Evolutionary conservation across 2,329 filamentous ascomycete genomes (phyloP), one percentile per base, ranked within the genome.

Genomic region (Neopestalotiopsis clavispora): DNA sequence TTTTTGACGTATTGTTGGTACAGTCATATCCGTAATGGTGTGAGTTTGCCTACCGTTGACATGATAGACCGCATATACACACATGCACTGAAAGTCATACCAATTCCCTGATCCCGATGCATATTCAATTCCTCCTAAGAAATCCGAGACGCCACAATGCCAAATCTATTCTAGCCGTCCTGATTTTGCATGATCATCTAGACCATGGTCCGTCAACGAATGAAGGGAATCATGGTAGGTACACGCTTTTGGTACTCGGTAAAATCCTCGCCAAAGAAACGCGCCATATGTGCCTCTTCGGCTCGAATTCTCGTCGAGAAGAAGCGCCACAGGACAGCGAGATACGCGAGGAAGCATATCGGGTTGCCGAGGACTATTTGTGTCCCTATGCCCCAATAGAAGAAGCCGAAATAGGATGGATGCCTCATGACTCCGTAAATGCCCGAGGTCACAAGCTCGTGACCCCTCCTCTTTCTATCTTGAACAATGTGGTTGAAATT

Each of bases 321-420:
- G 80, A 99, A 99, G 70, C 83, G 86, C 94, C 94, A 98, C 73
- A 99, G 80, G 17, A 97, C 92, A 7, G 86, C 79, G 0, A 89
- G 81, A 83, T 97, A 98, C 1, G 82, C 92, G 6, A 91, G 73
- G 68, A 97, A 89, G 78, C 94, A 97, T 2, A 97, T 72, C 9
- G 87, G 81, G 80, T 99, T 99, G 20, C 95, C 95, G 72, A 98
- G 85, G 67, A 97, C 89, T 58, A 98, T 77, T 84, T 99, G 96
- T 13, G 95, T 97, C 4, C 96, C 96, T n/a, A 98, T 77, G 0
- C 93, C 94, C 95, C 95, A 99, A 90, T 94, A 98, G 81, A 97
- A 99, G 84, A 98, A 99, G 3, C 95, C 96, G 83, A 98, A 98
- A 81, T 99, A 99, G 69, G 92, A 92, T 13, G 96, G 96, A 80